Base-by-base conservation (phyloP, 257 asterid species). In the Thymus mandschuricus region DNA sequence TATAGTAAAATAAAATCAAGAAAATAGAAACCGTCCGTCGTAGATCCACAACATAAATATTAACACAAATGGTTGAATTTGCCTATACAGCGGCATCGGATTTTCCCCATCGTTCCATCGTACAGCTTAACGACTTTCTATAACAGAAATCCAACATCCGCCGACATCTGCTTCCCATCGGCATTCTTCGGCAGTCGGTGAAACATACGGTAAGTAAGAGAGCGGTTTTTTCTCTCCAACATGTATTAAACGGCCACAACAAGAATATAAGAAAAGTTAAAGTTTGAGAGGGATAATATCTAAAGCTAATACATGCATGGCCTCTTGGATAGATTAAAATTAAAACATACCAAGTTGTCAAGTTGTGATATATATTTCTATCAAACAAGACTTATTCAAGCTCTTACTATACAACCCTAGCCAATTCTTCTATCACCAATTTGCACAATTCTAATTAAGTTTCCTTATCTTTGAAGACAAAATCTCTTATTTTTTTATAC, bases 381-480 rank as follows among this genome's bases (percentile, higher is more conserved):
- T 30, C 68, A 44, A 56, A 34, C 44, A 6, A 54, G 81, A 60
- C 48, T 64, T 28, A 30, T 72, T 58, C 51, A 35, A 40, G 54
- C 55, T 59, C 1, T 21, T 21, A 21, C 21, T 21, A 33, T 21
- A 10, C 56, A 45, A 13, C n/a, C 57, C 50, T 6, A 3, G 40
- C 40, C 40, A 38, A 38, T 44, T 29, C 12, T 21, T 73, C 30
- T 46, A 50, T 49, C 1, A 59, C 69, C 60, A 56, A 31, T 77
- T 56, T 71, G 74, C 38, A 52, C 59, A 66, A 8, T 65, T 21
- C 21, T 21, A 21, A 21, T 59, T 40, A 59, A 49, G 11, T 51
- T 57, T 5, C 8, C 3, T 27, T 74, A 12, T 8, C 28, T 66
- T 62, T 60, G 30, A 50, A 21, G 75, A 49, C 65, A 58, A 72